phyloP scores from a whole-genome alignment of 331 rosid genomes.

The Arachis monticola region DNA sequence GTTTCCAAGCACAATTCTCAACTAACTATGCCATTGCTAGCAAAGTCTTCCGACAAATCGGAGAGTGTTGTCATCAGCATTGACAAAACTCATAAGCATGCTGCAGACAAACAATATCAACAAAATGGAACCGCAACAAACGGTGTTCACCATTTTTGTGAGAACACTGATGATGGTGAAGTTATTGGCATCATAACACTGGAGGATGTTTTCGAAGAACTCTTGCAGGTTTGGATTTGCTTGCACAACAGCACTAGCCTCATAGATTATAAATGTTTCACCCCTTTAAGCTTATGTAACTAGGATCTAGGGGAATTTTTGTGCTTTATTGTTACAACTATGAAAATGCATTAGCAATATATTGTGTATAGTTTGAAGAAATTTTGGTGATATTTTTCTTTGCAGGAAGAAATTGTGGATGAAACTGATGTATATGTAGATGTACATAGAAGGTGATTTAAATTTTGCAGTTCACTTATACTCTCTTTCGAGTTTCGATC shows the following conservation, averaged over 20 bases:
- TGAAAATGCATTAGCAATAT: constrained; percentile 13
- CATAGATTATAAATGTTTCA: neutral
- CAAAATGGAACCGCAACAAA: constrained; percentile 40
- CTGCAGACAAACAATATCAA: constrained; percentile 41
- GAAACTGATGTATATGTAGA: constrained; percentile 84
- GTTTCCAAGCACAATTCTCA: constrained; percentile 46
- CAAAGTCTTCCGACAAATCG: constrained; percentile 46
- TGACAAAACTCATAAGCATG: constrained; percentile 54
- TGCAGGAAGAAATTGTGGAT: constrained; percentile 92
- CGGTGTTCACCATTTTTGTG: constrained; percentile 44
- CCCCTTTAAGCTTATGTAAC: constrained; percentile 7
- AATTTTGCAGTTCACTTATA: constrained; percentile 16
- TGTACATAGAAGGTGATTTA: constrained; percentile 68
- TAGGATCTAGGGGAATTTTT: neutral
- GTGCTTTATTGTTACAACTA: constrained; percentile 5
- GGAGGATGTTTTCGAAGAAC: constrained; percentile 98
- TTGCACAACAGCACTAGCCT: constrained; percentile 1
- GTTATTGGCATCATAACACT: constrained; percentile 93
- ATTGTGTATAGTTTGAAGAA: constrained; percentile 13
- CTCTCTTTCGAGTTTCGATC: neutral
- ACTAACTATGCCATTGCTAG: constrained; percentile 70
- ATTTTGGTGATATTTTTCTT: constrained; percentile 31
- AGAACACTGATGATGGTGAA: constrained; percentile 84
- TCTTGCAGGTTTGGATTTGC: constrained; percentile 77
- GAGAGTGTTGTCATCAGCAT: constrained; percentile 53